phyloP scores from a whole-genome alignment of 163 green algal genomes.

The Chlamydomonas reinhardtii region DNA sequence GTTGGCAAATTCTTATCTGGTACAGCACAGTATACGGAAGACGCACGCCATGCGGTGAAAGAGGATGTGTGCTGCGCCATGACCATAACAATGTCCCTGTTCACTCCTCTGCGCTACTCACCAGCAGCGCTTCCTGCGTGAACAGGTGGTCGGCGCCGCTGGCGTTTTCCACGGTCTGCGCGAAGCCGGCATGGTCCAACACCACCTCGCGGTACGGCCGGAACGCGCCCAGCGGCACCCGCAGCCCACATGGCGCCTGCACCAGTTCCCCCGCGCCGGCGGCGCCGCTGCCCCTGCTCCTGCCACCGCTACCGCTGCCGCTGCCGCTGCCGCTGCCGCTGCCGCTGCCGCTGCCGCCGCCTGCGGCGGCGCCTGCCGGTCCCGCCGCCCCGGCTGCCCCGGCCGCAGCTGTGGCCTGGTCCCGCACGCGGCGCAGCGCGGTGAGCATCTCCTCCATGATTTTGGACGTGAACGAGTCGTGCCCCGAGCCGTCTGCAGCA shows the following conservation, averaged over 20 bases:
- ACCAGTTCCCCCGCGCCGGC: background rate
- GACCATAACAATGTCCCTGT: too few species aligned
- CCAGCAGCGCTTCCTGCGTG: background rate
- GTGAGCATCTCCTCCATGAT: constrained; percentile 17
- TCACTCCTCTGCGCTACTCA: too few species aligned
- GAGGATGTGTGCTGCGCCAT: too few species aligned
- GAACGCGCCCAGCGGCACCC: background rate
- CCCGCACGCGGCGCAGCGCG: background rate
- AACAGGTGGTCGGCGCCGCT: constrained; percentile 17
- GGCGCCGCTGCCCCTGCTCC: background rate
- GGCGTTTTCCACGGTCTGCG: constrained; percentile 26
- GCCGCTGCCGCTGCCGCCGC: background rate
- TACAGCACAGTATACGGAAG: too few species aligned
- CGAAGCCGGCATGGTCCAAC: constrained; percentile 19
- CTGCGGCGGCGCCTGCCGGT: too few species aligned
- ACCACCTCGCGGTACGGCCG: constrained; percentile 14
- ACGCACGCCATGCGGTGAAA: too few species aligned
- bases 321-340: background rate
- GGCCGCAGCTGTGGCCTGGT: too few species aligned
- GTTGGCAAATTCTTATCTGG: too few species aligned
- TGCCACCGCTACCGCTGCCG: background rate
- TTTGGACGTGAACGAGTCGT: constrained; percentile 18
- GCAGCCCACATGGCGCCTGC: background rate
- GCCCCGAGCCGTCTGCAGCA: too few species aligned
- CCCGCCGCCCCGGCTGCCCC: too few species aligned